Conservation (phyloP, 306 rosid species). For the Cercis canadensis region DNA sequence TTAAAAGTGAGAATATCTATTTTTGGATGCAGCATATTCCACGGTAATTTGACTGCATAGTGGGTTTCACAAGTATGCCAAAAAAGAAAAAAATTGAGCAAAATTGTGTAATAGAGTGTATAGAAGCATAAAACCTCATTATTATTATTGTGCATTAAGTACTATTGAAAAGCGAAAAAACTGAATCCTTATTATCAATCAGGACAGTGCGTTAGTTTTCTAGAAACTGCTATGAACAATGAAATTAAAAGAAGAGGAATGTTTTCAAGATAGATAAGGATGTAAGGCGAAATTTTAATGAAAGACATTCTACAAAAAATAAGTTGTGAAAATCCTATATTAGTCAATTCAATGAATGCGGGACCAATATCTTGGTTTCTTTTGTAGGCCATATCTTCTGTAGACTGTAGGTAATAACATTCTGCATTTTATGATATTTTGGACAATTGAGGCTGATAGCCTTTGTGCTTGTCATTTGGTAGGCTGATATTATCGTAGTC, state of each 20-base stretch:
- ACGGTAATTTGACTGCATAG: too few species aligned
- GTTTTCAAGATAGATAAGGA: neutral
- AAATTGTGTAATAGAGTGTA: neutral
- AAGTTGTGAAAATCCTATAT: neutral
- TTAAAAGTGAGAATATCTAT: slow-evolving; percentile 1
- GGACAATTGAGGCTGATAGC: slow-evolving; percentile 39
- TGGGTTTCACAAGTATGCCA: neutral
- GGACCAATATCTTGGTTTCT: slow-evolving; percentile 7
- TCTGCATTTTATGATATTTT: neutral
- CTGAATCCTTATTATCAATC: neutral
- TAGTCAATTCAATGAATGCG: neutral
- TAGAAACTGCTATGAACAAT: neutral
- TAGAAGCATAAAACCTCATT: neutral
- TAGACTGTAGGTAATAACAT: neutral
- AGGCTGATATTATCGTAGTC: slow-evolving; percentile 86
- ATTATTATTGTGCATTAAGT: neutral
- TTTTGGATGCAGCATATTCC: too few species aligned
- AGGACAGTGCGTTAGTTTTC: neutral
- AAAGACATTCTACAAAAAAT: neutral
- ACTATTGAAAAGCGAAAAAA: slow-evolving; percentile 1
- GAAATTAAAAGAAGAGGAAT: slow-evolving; percentile 5
- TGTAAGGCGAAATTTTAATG: neutral
- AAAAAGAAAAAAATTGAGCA: slow-evolving; percentile 2
- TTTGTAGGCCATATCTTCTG: slow-evolving; percentile 7
- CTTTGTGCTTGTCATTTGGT: slow-evolving; percentile 35